Base-by-base conservation (phyloP, 345 rosid genomes). In the Zanthoxylum bungeanum region DNA sequence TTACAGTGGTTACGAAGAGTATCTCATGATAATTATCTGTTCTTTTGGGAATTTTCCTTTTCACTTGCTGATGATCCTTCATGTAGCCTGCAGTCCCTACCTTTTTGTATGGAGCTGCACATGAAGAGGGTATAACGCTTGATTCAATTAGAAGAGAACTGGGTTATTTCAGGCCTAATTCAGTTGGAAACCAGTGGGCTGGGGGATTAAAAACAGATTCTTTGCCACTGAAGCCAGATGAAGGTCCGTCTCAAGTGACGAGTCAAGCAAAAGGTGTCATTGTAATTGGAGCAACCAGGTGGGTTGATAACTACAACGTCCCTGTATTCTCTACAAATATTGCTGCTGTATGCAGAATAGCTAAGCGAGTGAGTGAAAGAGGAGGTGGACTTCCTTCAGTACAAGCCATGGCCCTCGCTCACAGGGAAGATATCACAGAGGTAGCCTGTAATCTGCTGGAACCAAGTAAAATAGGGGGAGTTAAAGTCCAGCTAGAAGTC, bases 401-500 rank as follows among this genome's bases (percentile, higher is more conserved):
- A 51, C 97, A 94, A 82, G 91, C 97, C 55, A 92, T 94, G 98
- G 98, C 97, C 31, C 90, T 94, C 53, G 80, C 82, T 59, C 92
- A 94, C 30, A 85, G 85, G 42, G 85, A 85, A 66, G 84, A 80
- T 55, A 76, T 86, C 22, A 89, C 76, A 40, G 98, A 94, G 80
- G 97, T 94, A 22, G 98, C 98, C 0, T 92, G 98, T 77, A 92
- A 90, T 79, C 77, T 94, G 85, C 71, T 92, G 85, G 88, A 89
- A 49, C 93, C 98, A 17, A 74, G 74, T 57, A 77, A 81, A 53
- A 90, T 86, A 3, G 89, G 97, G 71, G 93, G 92, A 63, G 89
- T 81, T 3, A 77, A 78, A 65, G 93, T 94, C 76, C 97, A 92
- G 78, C 76, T 62, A 42, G 77, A 89, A 81, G 89, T 94, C 50